Conservation (phyloP, 805 yeast genomes). For the Yarrowia osloensis region DNA sequence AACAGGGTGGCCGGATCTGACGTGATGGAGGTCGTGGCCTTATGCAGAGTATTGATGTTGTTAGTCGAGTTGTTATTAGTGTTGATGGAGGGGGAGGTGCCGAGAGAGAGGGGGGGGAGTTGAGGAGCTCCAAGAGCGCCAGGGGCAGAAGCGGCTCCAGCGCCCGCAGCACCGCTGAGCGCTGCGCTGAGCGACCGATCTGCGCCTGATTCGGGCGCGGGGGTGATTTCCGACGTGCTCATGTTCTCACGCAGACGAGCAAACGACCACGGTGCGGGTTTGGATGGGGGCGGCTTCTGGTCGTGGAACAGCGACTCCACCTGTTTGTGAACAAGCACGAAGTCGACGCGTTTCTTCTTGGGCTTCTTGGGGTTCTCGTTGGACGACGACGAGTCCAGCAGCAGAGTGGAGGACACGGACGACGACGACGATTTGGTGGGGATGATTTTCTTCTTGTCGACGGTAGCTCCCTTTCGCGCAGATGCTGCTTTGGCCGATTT, state of each 20-base stretch:
- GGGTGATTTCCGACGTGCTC: constrained; percentile 25
- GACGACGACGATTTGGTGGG: constrained; percentile 27
- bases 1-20: constrained; percentile 21
- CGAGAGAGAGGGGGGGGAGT: background rate
- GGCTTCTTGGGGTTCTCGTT: constrained; percentile 14
- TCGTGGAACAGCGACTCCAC: constrained; percentile 29
- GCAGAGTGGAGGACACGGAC: constrained; percentile 17
- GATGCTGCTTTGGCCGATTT: background rate
- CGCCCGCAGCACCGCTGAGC: background rate
- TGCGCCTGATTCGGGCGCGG: constrained; percentile 18
- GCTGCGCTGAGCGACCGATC: background rate
- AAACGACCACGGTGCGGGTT: background rate
- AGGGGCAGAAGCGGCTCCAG: background rate
- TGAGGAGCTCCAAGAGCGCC: background rate
- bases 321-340: constrained; percentile 18
- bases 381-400: constrained; percentile 29
- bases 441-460: constrained; percentile 13
- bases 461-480: background rate
- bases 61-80: constrained; percentile 18
- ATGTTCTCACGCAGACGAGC: constrained; percentile 17
- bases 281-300: background rate
- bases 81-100: background rate
- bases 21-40: constrained; percentile 26
- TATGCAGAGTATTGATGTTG: constrained; percentile 23
- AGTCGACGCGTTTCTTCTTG: constrained; percentile 28